Evolutionary conservation across 768 basidiomycete genomes (phyloP).

Genomic region (Lentinula raphanica): DNA sequence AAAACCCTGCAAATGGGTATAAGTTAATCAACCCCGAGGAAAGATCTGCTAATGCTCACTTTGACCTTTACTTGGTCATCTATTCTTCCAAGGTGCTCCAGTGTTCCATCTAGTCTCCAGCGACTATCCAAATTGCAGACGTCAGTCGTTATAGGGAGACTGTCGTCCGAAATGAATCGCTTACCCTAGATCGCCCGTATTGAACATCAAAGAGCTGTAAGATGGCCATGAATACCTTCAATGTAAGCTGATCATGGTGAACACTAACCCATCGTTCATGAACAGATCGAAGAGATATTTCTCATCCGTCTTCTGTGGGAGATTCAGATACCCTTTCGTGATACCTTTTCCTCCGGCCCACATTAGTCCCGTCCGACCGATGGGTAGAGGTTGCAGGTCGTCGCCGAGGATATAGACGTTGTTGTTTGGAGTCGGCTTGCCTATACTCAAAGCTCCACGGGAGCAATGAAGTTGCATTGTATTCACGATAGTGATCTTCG

Average conservation of each 20-base stretch:
- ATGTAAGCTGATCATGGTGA: neutral
- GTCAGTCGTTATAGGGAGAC: neutral
- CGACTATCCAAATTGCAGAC: conserved; percentile 23
- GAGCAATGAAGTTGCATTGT: conserved; percentile 45
- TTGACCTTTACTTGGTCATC: conserved; percentile 66
- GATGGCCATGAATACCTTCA: neutral
- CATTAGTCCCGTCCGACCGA: conserved; percentile 40
- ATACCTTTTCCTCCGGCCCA: conserved; percentile 64
- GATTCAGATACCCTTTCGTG: conserved; percentile 49
- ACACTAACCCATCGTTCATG: conserved; percentile 37
- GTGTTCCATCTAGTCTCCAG: conserved; percentile 46
- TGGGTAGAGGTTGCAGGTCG: conserved; percentile 23
- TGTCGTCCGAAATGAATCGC: conserved; percentile 1
- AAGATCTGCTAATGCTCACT: conserved; percentile 19
- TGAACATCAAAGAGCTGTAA: conserved; percentile 47
- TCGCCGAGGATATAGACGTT: conserved; percentile 33
- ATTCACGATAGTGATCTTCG: conserved; percentile 51
- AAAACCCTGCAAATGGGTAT: conserved; percentile 38
- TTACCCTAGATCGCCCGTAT: conserved; percentile 55
- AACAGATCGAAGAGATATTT: conserved; percentile 49
- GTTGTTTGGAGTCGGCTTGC: conserved; percentile 51
- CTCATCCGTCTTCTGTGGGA: conserved; percentile 50
- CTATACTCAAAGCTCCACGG: conserved; percentile 40
- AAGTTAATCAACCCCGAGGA: neutral
- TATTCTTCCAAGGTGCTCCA: conserved; percentile 54